Conservation (phyloP, 768 basidiomycete genomes). For the Clavaria fumosa region DNA sequence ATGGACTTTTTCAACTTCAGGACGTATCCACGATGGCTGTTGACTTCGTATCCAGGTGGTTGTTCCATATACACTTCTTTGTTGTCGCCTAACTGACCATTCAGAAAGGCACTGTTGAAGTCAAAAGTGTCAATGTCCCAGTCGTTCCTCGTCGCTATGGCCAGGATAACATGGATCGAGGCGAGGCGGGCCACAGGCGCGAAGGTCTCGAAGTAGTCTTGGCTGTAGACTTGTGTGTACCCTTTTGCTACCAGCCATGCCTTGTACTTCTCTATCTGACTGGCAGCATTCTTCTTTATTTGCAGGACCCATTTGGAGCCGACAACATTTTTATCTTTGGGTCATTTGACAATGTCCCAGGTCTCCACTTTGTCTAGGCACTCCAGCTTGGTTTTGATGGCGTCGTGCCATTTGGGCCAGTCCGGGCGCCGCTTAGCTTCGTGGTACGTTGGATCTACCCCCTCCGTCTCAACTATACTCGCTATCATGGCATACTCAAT, state of each 20-base stretch:
- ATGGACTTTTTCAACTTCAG: slow-evolving; percentile 1
- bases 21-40: neutral
- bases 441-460: too few relatives aligned
- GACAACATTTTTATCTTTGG: slow-evolving; percentile 7
- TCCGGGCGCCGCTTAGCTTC: slow-evolving; percentile 11
- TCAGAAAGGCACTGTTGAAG: slow-evolving; percentile 22
- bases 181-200: slow-evolving; percentile 18
- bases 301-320: slow-evolving; percentile 17
- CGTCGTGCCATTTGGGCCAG: slow-evolving; percentile 10
- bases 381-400: slow-evolving; percentile 12
- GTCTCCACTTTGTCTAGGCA: slow-evolving; percentile 10
- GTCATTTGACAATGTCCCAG: slow-evolving; percentile 13
- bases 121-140: slow-evolving; percentile 26
- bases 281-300: slow-evolving; percentile 17
- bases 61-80: slow-evolving; percentile 10
- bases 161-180: slow-evolving; percentile 17
- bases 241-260: slow-evolving; percentile 19
- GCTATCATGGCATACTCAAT: too few relatives aligned
- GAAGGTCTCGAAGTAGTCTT: slow-evolving; percentile 20
- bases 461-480: too few relatives aligned
- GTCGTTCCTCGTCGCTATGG: slow-evolving; percentile 19
- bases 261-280: slow-evolving; percentile 13
- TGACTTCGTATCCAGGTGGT: slow-evolving; percentile 1
- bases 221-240: slow-evolving; percentile 23
- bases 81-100: slow-evolving; percentile 12